Evolutionary conservation across 768 basidiomycete species (phyloP).

Genomic region (Phaeotremella skinneri): DNA sequence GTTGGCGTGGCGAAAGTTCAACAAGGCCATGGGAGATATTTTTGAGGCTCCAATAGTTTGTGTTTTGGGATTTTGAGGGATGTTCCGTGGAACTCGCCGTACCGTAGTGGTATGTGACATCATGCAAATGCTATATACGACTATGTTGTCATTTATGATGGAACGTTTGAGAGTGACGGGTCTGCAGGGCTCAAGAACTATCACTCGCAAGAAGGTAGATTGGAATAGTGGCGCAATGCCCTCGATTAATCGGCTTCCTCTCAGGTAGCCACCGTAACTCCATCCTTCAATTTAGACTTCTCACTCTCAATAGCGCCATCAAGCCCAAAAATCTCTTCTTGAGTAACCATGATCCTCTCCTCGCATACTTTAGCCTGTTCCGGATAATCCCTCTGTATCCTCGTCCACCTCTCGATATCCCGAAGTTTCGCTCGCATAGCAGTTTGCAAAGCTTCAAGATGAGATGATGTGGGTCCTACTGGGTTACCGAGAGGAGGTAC

Average conservation of each 20-base stretch:
- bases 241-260: no score
- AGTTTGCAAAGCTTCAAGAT: not conserved
- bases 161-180: no score
- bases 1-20: not conserved
- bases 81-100: no score
- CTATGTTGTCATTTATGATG: no score
- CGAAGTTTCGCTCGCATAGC: not conserved
- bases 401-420: slow-evolving; percentile 10
- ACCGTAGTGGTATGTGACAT: no score
- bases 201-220: no score
- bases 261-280: no score
- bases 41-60: no score
- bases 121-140: no score
- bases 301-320: slow-evolving; percentile 6
- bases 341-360: not conserved
- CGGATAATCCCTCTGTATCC: slow-evolving; percentile 8
- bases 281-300: no score
- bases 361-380: slow-evolving; percentile 1
- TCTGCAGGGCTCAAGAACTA: no score
- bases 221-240: no score
- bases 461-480: not conserved
- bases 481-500: not conserved
- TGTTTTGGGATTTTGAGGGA: not conserved
- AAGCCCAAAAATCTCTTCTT: slow-evolving; percentile 13
- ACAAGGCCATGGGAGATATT: not conserved